Evolutionary conservation across 257 asterid species (phyloP).

Genomic region (Catharanthus roseus): DNA sequence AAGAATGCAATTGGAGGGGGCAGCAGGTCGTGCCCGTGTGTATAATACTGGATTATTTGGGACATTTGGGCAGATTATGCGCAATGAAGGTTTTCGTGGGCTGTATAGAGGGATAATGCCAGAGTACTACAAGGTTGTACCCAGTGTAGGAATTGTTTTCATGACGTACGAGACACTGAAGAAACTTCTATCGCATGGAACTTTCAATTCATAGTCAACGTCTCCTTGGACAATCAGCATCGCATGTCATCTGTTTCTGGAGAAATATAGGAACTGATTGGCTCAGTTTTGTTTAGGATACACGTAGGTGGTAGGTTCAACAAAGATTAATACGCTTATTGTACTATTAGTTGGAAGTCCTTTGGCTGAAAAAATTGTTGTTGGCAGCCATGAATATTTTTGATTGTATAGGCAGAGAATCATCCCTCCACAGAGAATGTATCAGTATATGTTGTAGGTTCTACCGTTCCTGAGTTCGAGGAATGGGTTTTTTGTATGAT

Average conservation of each 20-base stretch:
- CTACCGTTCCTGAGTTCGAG: not conserved
- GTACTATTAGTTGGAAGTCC: slow-evolving; percentile 3
- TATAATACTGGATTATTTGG: slow-evolving; percentile 73
- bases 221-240: not conserved
- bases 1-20: slow-evolving; percentile 96
- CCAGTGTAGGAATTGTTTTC: slow-evolving; percentile 87
- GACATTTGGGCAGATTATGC: slow-evolving; percentile 56
- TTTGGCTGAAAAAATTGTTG: slow-evolving; percentile 33
- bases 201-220: slow-evolving; percentile 32
- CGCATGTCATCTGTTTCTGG: not conserved
- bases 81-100: slow-evolving; percentile 74
- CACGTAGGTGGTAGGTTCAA: slow-evolving; percentile 11
- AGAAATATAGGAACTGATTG: not conserved
- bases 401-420: slow-evolving; percentile 43
- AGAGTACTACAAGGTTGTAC: slow-evolving; percentile 90
- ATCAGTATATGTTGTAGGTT: slow-evolving; percentile 17
- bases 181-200: slow-evolving; percentile 58
- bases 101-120: slow-evolving; percentile 92
- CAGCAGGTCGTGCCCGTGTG: slow-evolving; percentile 75
- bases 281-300: slow-evolving; percentile 34
- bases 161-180: slow-evolving; percentile 89
- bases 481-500: slow-evolving; percentile 9
- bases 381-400: slow-evolving; percentile 30
- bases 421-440: slow-evolving; percentile 22
- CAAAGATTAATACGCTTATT: slow-evolving; percentile 20